These are phyloP conservation scores for Colletotrichum sp. DNA, from an alignment of 2,329 filamentous ascomycete species.

Conservation along the genomic window DNA sequence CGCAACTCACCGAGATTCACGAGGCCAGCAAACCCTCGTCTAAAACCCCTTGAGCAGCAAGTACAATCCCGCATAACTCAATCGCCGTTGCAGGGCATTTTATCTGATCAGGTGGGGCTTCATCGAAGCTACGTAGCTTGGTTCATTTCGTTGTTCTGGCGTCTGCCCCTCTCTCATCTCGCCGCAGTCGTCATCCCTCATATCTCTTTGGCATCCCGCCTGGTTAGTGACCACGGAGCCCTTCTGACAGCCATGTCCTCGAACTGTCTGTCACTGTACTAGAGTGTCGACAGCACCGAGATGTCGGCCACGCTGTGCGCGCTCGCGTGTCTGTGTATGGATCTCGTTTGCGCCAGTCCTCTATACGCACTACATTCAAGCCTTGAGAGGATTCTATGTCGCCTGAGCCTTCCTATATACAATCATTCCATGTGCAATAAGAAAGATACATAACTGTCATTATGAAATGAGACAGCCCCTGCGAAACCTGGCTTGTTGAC, in stretches of 20 bases:
- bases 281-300: neutral
- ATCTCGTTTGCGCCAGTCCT: neutral
- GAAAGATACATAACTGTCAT: neutral
- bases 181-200: neutral
- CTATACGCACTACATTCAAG: neutral
- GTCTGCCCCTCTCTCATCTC: conserved; percentile 10
- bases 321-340: neutral
- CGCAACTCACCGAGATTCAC: neutral
- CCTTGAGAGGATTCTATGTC: neutral
- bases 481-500: neutral
- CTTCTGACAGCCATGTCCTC: neutral
- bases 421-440: neutral
- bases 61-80: neutral
- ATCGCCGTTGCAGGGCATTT: conserved; percentile 2
- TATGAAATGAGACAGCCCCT: neutral
- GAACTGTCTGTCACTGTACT: neutral
- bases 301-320: neutral
- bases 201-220: neutral
- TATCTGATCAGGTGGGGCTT: neutral
- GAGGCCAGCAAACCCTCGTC: neutral
- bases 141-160: neutral
- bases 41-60: neutral
- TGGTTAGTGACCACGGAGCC: neutral
- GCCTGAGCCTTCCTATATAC: neutral
- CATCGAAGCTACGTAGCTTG: conserved; percentile 5